phyloP scores from a whole-genome alignment of 257 asterid species.

The Craterostigma plantagineum region DNA sequence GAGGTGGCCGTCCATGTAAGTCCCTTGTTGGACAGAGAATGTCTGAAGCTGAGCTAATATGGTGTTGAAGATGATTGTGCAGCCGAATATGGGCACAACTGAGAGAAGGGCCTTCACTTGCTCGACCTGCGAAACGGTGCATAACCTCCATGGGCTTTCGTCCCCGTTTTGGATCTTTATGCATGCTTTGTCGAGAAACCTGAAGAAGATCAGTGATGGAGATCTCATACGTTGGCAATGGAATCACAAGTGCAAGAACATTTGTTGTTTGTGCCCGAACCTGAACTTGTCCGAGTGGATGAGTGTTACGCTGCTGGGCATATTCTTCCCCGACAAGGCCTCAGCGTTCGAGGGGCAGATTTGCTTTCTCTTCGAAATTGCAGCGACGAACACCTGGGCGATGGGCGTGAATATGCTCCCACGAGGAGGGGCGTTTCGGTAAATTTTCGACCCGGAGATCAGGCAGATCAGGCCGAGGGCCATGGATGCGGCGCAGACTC shows the following conservation, averaged over 20 bases:
- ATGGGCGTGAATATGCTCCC: slow-evolving; percentile 67
- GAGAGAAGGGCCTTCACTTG: slow-evolving; percentile 58
- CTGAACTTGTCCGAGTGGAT: too few relatives aligned
- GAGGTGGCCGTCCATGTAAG: slow-evolving; percentile 58
- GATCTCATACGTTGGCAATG: too few relatives aligned
- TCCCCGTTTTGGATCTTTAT: slow-evolving; percentile 23
- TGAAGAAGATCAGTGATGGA: slow-evolving; percentile 14
- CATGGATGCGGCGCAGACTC: slow-evolving; percentile 80
- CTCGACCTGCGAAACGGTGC: slow-evolving; percentile 52
- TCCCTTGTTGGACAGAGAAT: slow-evolving; percentile 95
- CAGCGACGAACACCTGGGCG: slow-evolving; percentile 83
- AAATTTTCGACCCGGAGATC: slow-evolving; percentile 33
- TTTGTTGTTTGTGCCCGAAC: too few relatives aligned
- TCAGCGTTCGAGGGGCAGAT: slow-evolving; percentile 41
- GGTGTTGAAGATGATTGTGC: slow-evolving; percentile 93
- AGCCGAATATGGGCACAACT: slow-evolving; percentile 62
- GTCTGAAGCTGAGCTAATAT: slow-evolving; percentile 83
- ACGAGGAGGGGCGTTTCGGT: slow-evolving; percentile 68
- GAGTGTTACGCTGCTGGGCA: too few relatives aligned
- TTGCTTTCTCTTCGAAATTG: slow-evolving; percentile 51
- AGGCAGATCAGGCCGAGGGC: slow-evolving; percentile 56
- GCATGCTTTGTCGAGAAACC: slow-evolving; percentile 92
- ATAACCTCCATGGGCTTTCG: slow-evolving; percentile 42
- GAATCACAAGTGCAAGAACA: too few relatives aligned
- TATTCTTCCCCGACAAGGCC: slow-evolving; percentile 5